phyloP scores from a whole-genome alignment of 805 yeast genomes.

The Metschnikowia cubensis region DNA sequence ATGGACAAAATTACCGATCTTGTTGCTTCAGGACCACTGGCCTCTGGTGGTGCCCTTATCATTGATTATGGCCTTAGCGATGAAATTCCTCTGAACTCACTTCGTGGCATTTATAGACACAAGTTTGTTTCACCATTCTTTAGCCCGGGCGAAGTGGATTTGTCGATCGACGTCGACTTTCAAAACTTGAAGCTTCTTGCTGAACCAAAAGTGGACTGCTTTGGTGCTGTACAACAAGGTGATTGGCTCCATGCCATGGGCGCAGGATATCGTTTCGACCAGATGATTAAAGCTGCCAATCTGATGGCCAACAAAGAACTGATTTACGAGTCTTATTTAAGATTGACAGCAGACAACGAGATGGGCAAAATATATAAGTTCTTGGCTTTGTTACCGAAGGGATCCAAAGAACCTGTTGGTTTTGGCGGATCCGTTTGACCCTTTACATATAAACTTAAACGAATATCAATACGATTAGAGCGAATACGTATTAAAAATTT shows the following conservation, averaged over 20 bases:
- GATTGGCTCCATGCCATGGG: constrained; percentile 78
- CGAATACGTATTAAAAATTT: background rate
- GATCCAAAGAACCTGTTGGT: constrained; percentile 47
- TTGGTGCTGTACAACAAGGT: constrained; percentile 71
- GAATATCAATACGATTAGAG: no score
- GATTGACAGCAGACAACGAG: constrained; percentile 59
- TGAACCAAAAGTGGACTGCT: constrained; percentile 22
- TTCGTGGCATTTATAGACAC: constrained; percentile 72
- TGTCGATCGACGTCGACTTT: constrained; percentile 83
- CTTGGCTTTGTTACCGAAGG: constrained; percentile 54
- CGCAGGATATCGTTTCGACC: constrained; percentile 63
- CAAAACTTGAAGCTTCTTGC: constrained; percentile 41
- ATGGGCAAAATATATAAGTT: constrained; percentile 82
- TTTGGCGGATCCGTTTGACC: constrained; percentile 32
- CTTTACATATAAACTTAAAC: background rate
- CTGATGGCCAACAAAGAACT: constrained; percentile 47
- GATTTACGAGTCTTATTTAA: constrained; percentile 52
- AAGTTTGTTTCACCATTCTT: constrained; percentile 69
- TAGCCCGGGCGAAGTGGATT: constrained; percentile 76
- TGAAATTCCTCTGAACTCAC: constrained; percentile 63
- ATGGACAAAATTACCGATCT: constrained; percentile 50
- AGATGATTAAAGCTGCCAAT: constrained; percentile 41
- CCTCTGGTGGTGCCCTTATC: constrained; percentile 61
- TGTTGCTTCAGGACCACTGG: constrained; percentile 30
- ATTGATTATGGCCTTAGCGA: constrained; percentile 72